Percentiles rank a stretch among this genome's conserved stretches.
Conservation (phyloP, 192 early-diverging fungal genomes). For the Backusella circina region DNA sequence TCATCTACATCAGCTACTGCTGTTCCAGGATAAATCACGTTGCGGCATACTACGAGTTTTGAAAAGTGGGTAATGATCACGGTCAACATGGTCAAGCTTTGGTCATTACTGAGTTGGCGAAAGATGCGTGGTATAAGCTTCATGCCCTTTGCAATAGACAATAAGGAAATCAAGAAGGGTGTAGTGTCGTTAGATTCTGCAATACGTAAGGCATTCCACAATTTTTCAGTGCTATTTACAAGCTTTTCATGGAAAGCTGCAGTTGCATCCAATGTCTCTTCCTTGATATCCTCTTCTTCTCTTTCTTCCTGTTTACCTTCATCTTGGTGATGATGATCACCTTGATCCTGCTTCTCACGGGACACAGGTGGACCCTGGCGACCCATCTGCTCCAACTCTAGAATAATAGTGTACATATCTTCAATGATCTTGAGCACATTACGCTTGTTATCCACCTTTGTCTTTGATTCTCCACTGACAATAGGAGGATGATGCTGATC, state of each 20-base stretch:
- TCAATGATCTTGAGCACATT: slow-evolving; percentile 69
- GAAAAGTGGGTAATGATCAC: slow-evolving; percentile 75
- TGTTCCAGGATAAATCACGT: slow-evolving; percentile 43
- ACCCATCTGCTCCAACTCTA: slow-evolving; percentile 82
- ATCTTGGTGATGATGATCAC: slow-evolving; percentile 33
- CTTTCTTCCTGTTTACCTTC: background rate
- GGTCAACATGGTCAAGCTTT: slow-evolving; percentile 73
- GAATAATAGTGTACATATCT: slow-evolving; percentile 70
- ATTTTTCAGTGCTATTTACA: slow-evolving; percentile 39
- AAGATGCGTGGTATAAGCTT: slow-evolving; percentile 82
- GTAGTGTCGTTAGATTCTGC: slow-evolving; percentile 16
- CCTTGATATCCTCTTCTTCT: background rate
- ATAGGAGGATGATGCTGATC: background rate
- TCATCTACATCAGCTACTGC: slow-evolving; percentile 19
- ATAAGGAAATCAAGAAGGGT: slow-evolving; percentile 62
- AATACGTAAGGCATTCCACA: slow-evolving; percentile 64
- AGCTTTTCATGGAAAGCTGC: slow-evolving; percentile 47
- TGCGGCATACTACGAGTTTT: slow-evolving; percentile 63
- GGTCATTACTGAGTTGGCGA: slow-evolving; percentile 73
- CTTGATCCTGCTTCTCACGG: slow-evolving; percentile 49
- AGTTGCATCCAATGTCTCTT: slow-evolving; percentile 2
- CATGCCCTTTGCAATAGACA: slow-evolving; percentile 88
- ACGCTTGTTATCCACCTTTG: slow-evolving; percentile 35
- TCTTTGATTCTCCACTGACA: slow-evolving; percentile 4
- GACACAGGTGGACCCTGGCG: slow-evolving; percentile 57